A percentile compares a stretch with the other conserved stretches of the same genome.
Evolutionary conservation across 2,329 filamentous ascomycete genomes (phyloP).

Genomic region (Aulographum hederae): DNA sequence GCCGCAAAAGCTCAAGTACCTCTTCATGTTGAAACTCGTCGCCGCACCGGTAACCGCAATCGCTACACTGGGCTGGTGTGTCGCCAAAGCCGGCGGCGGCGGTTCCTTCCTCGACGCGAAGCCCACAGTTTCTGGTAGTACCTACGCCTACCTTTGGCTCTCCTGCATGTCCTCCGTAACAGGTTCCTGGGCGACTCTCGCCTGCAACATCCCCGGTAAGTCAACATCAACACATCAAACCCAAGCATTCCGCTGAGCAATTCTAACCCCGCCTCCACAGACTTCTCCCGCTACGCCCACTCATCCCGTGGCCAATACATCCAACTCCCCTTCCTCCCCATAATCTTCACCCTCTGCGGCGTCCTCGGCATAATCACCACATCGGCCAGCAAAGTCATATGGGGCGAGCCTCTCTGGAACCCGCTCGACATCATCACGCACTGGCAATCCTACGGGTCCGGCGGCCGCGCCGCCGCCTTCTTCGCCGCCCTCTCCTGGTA

Average conservation of each 20-base stretch:
- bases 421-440: conserved; percentile 10
- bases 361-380: conserved; percentile 11
- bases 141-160: conserved; percentile 35
- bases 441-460: conserved; percentile 8
- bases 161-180: conserved; percentile 22
- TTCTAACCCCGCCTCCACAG: too few species aligned
- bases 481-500: conserved; percentile 12
- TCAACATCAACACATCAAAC: too few species aligned
- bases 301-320: not conserved
- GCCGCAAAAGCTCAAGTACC: conserved; percentile 9
- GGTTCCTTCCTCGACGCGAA: conserved; percentile 28
- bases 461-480: conserved; percentile 11
- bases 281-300: not conserved
- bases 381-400: conserved; percentile 9
- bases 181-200: not conserved
- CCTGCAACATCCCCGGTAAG: not conserved
- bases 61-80: conserved; percentile 1
- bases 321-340: not conserved
- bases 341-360: conserved; percentile 3
- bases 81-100: conserved; percentile 18
- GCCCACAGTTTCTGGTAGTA: conserved; percentile 26
- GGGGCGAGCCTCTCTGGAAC: conserved; percentile 11
- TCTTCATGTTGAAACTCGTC: conserved; percentile 7
- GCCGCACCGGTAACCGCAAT: not conserved
- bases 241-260: too few species aligned